Evolutionary conservation across 2,329 filamentous ascomycete species (phyloP).

Genomic region (Helotiales sp.): DNA sequence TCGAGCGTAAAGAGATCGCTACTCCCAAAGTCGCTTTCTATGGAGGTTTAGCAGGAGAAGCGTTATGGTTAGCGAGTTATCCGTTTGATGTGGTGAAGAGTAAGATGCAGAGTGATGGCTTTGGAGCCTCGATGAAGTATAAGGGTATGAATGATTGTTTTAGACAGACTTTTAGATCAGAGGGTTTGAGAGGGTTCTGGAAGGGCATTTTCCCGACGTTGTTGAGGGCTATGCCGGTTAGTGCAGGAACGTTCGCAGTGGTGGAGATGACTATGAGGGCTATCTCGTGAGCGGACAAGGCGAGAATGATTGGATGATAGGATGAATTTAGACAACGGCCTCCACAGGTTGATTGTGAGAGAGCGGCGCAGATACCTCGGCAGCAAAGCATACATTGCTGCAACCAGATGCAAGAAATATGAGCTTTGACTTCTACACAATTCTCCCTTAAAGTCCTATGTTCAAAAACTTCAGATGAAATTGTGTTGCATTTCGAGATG

Average conservation of each 20-base stretch:
- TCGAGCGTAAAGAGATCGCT: slow-evolving; percentile 76
- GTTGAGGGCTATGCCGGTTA: slow-evolving; percentile 94
- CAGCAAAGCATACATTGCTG: too few relatives aligned
- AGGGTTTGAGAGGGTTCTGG: slow-evolving; percentile 87
- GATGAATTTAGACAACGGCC: neutral
- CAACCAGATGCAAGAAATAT: too few relatives aligned
- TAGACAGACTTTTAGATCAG: slow-evolving; percentile 72
- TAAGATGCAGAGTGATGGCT: slow-evolving; percentile 98
- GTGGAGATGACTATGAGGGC: slow-evolving; percentile 67
- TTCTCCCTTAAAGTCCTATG: too few relatives aligned
- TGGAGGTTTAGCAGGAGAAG: slow-evolving; percentile 90
- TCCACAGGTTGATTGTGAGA: neutral
- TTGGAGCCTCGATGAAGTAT: slow-evolving; percentile 71
- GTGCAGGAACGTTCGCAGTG: slow-evolving; percentile 94
- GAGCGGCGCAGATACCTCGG: too few relatives aligned
- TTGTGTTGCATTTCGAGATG: too few relatives aligned
- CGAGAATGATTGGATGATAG: neutral
- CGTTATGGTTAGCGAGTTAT: slow-evolving; percentile 89
- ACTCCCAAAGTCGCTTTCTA: slow-evolving; percentile 87
- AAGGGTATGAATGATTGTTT: slow-evolving; percentile 88
- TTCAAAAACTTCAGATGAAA: too few relatives aligned
- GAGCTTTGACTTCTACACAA: too few relatives aligned
- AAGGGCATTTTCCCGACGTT: slow-evolving; percentile 89
- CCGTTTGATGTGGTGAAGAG: slow-evolving; percentile 98
- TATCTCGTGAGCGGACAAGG: slow-evolving; percentile 43